Evolutionary conservation across 208 protist genomes (phyloP).

Genomic region (Acanthamoeba divionensis): DNA sequence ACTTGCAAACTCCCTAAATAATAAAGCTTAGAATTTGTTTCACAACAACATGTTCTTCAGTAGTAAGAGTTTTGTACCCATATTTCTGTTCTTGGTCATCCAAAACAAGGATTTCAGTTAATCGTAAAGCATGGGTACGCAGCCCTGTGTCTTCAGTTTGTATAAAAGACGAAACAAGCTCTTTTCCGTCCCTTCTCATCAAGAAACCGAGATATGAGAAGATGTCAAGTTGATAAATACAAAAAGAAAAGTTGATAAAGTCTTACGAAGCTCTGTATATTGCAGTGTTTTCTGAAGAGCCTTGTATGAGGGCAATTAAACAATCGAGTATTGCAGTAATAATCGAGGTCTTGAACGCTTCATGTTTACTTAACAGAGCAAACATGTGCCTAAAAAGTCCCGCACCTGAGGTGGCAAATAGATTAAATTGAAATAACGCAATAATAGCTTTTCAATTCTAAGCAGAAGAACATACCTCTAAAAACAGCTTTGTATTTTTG

Average conservation of each 20-base stretch:
- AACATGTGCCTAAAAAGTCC: slow-evolving; percentile 17
- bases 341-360: not conserved
- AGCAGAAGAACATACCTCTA: not conserved
- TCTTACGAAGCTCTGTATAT: too few relatives aligned
- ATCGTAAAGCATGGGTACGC: not conserved
- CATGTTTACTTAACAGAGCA: not conserved
- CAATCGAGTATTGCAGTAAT: not conserved
- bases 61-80: not conserved
- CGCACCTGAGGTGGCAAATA: not conserved
- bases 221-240: too few relatives aligned
- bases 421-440: not conserved
- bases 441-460: not conserved
- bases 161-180: slow-evolving; percentile 30
- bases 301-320: slow-evolving; percentile 24
- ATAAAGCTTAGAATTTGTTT: not conserved
- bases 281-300: too few relatives aligned
- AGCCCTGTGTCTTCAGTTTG: not conserved
- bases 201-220: too few relatives aligned
- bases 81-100: not conserved
- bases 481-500: not conserved
- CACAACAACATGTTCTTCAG: too few relatives aligned
- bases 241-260: too few relatives aligned
- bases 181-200: not conserved
- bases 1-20: slow-evolving; percentile 35
- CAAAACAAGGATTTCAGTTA: slow-evolving; percentile 22